Percentiles rank a stretch among this genome's conserved stretches.
These are phyloP conservation scores for Sphaerulina vaccinii DNA, from an alignment of 2,329 filamentous ascomycete species.

Conservation along the genomic window DNA sequence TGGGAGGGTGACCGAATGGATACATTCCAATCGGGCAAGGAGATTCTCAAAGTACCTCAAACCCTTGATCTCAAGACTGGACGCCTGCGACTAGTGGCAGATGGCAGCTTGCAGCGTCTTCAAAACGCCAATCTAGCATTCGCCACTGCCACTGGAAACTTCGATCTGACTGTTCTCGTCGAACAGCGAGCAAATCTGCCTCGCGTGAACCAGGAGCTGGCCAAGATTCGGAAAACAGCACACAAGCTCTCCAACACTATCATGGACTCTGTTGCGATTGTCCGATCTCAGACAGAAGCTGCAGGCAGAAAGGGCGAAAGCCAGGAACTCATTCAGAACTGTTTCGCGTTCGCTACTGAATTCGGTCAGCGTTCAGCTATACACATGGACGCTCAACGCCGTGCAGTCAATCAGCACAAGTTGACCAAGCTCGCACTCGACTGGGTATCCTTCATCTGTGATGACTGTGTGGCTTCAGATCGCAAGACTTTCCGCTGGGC, in stretches of 20 bases:
- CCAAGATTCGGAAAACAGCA: conserved; percentile 91
- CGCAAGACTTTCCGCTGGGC: conserved; percentile 97
- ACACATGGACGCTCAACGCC: conserved; percentile 92
- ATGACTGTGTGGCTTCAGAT: conserved; percentile 92
- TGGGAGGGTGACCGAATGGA: conserved; percentile 78
- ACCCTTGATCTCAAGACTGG: conserved; percentile 78
- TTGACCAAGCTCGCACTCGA: conserved; percentile 89
- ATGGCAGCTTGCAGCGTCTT: conserved; percentile 77
- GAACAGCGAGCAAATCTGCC: conserved; percentile 91
- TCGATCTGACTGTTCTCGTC: conserved; percentile 83
- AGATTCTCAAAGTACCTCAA: conserved; percentile 68
- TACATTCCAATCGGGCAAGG: conserved; percentile 43
- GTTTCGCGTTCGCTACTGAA: conserved; percentile 97
- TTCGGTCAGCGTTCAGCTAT: conserved; percentile 92
- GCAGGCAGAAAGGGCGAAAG: conserved; percentile 66
- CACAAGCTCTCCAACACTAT: conserved; percentile 97
- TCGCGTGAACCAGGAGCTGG: conserved; percentile 85
- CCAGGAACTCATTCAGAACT: conserved; percentile 94
- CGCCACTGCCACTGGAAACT: conserved; percentile 74
- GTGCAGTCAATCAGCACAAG: conserved; percentile 96
- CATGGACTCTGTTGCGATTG: conserved; percentile 96
- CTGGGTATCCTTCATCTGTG: conserved; percentile 97
- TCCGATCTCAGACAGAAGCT: conserved; percentile 73
- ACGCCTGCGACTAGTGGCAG: conserved; percentile 82
- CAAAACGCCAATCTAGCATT: conserved; percentile 77